Conservation (phyloP, 1,284 basidiomycete genomes). For the Ustilago vetiveriae region DNA sequence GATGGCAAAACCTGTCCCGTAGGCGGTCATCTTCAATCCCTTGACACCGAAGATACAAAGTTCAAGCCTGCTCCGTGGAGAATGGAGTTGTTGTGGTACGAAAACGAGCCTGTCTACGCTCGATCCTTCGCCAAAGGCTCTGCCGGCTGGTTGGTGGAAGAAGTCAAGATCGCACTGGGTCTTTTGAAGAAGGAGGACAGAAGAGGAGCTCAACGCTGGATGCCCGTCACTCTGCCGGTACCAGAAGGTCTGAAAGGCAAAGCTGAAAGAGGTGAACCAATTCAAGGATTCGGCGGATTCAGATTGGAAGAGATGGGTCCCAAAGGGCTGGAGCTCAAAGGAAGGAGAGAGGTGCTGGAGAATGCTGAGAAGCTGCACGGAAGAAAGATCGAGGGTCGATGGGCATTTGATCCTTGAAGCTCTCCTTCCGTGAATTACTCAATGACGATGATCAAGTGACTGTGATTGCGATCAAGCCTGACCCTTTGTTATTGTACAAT, state of each 20-base stretch:
- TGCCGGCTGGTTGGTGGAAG: slow-evolving; percentile 15
- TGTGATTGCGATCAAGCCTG: too few species aligned
- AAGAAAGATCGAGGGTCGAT: slow-evolving; percentile 23
- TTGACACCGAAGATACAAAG: not conserved
- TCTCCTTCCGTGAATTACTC: too few species aligned
- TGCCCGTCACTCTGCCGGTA: slow-evolving; percentile 20
- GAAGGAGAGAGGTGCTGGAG: slow-evolving; percentile 35
- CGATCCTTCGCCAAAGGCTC: slow-evolving; percentile 14
- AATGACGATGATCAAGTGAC: too few species aligned
- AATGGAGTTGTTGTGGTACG: slow-evolving; percentile 45
- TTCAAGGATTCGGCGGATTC: slow-evolving; percentile 33
- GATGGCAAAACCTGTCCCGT: slow-evolving; percentile 47
- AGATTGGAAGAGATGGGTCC: slow-evolving; percentile 50
- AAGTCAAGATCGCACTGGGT: slow-evolving; percentile 18
- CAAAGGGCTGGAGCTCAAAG: slow-evolving; percentile 41
- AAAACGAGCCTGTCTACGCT: slow-evolving; percentile 44
- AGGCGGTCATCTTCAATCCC: slow-evolving; percentile 20
- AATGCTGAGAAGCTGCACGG: slow-evolving; percentile 38
- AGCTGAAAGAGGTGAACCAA: not conserved
- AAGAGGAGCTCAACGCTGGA: slow-evolving; percentile 19
- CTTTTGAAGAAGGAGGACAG: slow-evolving; percentile 26
- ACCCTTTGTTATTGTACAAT: too few species aligned
- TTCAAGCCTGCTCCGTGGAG: slow-evolving; percentile 29
- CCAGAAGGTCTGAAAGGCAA: slow-evolving; percentile 1
- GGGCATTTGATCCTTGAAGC: slow-evolving; percentile 21